These are phyloP conservation scores for Ustilago cynodontis DNA, from an alignment of 1,284 basidiomycete genomes.

Conservation along the genomic window DNA sequence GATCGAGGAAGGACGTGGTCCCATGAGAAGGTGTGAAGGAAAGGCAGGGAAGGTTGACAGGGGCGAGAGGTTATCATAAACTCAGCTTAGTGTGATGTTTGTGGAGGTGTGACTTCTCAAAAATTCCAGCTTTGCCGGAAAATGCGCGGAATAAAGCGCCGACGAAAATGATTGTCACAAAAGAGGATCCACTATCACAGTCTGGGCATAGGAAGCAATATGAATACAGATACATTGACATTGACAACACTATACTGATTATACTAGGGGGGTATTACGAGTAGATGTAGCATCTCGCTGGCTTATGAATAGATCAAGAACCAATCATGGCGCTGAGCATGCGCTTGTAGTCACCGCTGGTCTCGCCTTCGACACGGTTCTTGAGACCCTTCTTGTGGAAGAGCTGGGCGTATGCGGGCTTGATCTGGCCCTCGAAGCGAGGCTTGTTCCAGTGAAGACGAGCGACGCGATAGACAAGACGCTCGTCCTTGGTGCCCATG, in stretches of 20 bases:
- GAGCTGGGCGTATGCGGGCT: slow-evolving; percentile 63
- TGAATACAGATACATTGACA: slow-evolving; percentile 11
- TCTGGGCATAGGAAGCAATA: background rate
- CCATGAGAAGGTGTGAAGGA: background rate
- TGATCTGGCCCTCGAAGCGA: slow-evolving; percentile 62
- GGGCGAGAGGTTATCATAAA: background rate
- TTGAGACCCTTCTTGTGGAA: slow-evolving; percentile 62
- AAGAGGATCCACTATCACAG: background rate
- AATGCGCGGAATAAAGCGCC: slow-evolving; percentile 9
- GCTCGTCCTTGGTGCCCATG: slow-evolving; percentile 65
- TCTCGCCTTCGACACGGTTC: slow-evolving; percentile 62
- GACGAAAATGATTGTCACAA: background rate
- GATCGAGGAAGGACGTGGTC: background rate
- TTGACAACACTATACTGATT: background rate
- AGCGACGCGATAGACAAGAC: slow-evolving; percentile 56
- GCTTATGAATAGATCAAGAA: slow-evolving; percentile 15
- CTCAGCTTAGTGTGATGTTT: background rate
- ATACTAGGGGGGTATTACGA: slow-evolving; percentile 19
- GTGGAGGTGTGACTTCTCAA: slow-evolving; percentile 22
- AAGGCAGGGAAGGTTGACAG: background rate
- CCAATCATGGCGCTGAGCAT: slow-evolving; percentile 59
- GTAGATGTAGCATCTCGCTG: background rate
- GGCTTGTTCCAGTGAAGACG: slow-evolving; percentile 66
- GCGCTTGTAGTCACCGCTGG: slow-evolving; percentile 62
- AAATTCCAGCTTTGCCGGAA: slow-evolving; percentile 1